A percentile compares a stretch with the other conserved stretches of the same genome.
Conservation (phyloP, 1,284 basidiomycete species). For the Pyrrhoderma lamaoense region DNA sequence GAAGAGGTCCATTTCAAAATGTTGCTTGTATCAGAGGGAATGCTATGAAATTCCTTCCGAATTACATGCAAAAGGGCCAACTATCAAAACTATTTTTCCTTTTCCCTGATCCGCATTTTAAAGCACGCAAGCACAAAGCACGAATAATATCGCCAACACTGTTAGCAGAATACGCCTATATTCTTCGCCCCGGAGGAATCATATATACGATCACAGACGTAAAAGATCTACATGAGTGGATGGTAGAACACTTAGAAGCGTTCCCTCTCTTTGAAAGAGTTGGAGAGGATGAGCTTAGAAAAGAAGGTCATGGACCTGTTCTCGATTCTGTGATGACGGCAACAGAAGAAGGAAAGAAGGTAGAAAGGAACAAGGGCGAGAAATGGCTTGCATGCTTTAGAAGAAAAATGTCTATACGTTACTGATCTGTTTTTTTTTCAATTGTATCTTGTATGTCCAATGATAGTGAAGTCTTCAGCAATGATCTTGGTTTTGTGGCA, state of each 20-base stretch:
- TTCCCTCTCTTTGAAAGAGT: constrained; percentile 87
- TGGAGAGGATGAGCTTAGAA: constrained; percentile 65
- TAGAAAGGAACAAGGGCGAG: constrained; percentile 83
- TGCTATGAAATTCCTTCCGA: constrained; percentile 98
- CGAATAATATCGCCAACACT: constrained; percentile 61
- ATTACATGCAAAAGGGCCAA: constrained; percentile 91
- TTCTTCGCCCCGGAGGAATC: constrained; percentile 85
- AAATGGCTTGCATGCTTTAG: constrained; percentile 87
- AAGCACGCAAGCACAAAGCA: constrained; percentile 96
- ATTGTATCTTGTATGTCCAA: no score
- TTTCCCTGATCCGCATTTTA: constrained; percentile 99
- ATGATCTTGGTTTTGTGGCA: no score
- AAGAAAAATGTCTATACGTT: constrained; percentile 25
- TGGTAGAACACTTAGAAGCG: constrained; percentile 78
- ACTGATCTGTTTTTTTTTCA: no score
- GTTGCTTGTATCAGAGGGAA: constrained; percentile 94
- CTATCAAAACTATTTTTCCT: constrained; percentile 94
- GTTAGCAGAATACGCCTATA: constrained; percentile 82
- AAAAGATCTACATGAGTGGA: constrained; percentile 91
- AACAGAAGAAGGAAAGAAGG: constrained; percentile 97
- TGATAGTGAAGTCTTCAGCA: no score
- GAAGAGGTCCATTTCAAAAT: constrained; percentile 70
- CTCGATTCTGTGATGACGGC: constrained; percentile 76
- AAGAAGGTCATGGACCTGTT: constrained; percentile 64
- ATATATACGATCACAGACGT: constrained; percentile 99